Evolutionary conservation across 164 flowering plant species (phyloP).

Genomic region (Taxillus chinensis): DNA sequence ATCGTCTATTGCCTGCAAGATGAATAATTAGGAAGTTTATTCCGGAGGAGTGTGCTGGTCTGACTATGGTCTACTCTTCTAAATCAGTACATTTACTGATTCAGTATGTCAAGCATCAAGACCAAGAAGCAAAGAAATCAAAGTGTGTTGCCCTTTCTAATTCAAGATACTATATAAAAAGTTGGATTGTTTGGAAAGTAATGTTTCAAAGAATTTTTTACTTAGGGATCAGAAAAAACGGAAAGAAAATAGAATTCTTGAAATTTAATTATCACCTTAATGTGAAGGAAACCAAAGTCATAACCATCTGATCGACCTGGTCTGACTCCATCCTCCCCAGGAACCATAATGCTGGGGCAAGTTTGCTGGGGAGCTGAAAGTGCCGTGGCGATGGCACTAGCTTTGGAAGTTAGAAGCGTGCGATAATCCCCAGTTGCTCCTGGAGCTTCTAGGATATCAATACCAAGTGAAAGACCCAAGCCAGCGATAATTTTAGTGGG

Average conservation of each 20-base stretch:
- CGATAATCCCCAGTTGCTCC: slow-evolving; percentile 99
- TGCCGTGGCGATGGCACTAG: slow-evolving; percentile 73
- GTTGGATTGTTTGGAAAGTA: too few relatives aligned
- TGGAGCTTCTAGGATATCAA: slow-evolving; percentile 95
- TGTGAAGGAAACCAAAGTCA: slow-evolving; percentile 95
- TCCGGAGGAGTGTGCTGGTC: too few relatives aligned
- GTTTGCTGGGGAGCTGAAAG: slow-evolving; percentile 64
- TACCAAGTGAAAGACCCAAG: slow-evolving; percentile 82
- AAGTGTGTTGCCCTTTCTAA: too few relatives aligned
- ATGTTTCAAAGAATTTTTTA: too few relatives aligned
- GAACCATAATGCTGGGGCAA: slow-evolving; percentile 70
- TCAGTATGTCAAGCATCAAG: too few relatives aligned
- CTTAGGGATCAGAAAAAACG: not conserved
- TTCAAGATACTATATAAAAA: too few relatives aligned
- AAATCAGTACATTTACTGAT: too few relatives aligned
- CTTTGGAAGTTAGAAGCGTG: slow-evolving; percentile 81
- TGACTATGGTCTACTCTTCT: too few relatives aligned
- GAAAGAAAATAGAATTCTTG: not conserved
- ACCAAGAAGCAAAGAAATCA: too few relatives aligned
- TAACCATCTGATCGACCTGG: slow-evolving; percentile 76
- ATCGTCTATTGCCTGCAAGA: slow-evolving; percentile 84
- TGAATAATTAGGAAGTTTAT: not conserved
- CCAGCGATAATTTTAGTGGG: slow-evolving; percentile 98
- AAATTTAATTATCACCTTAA: slow-evolving; percentile 45
- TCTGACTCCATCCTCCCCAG: slow-evolving; percentile 75